Conservation (phyloP, 2,329 filamentous ascomycete species). For the Conoideocrella luteorostrata region DNA sequence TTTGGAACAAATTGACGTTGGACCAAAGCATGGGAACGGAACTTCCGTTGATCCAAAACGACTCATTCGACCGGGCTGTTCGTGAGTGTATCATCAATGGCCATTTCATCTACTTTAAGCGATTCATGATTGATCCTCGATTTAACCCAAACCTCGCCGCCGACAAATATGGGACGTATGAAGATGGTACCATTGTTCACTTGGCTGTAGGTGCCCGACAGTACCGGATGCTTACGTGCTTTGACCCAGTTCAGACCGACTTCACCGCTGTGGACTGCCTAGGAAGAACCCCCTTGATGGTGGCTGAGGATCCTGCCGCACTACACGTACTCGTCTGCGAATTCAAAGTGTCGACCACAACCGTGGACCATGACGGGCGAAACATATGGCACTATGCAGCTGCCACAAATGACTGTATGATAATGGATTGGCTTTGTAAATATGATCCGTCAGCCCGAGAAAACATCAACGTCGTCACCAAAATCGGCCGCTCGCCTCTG, state of each 20-base stretch:
- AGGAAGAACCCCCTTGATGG: constrained; percentile 30
- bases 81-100: constrained; percentile 13
- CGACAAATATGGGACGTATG: background rate
- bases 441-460: constrained; percentile 21
- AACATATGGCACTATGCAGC: constrained; percentile 34
- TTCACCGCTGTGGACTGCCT: constrained; percentile 20
- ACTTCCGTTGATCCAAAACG: constrained; percentile 13
- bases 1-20: constrained; percentile 12
- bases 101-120: constrained; percentile 20
- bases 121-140: constrained; percentile 22
- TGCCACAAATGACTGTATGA: constrained; percentile 21
- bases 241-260: constrained; percentile 22
- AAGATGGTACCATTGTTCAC: constrained; percentile 23
- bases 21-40: constrained; percentile 1
- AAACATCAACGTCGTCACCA: constrained; percentile 20
- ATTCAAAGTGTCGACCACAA: constrained; percentile 21
- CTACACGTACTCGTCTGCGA: constrained; percentile 21
- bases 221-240: constrained; percentile 19
- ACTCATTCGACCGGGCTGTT: constrained; percentile 11
- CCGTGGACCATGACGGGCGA: constrained; percentile 22
- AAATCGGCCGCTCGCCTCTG: constrained; percentile 22
- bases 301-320: constrained; percentile 20
- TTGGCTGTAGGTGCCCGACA: constrained; percentile 21
- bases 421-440: constrained; percentile 24
- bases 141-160: constrained; percentile 23